phyloP scores from a whole-genome alignment of 805 yeast species.

The Candida jianshihensis region DNA sequence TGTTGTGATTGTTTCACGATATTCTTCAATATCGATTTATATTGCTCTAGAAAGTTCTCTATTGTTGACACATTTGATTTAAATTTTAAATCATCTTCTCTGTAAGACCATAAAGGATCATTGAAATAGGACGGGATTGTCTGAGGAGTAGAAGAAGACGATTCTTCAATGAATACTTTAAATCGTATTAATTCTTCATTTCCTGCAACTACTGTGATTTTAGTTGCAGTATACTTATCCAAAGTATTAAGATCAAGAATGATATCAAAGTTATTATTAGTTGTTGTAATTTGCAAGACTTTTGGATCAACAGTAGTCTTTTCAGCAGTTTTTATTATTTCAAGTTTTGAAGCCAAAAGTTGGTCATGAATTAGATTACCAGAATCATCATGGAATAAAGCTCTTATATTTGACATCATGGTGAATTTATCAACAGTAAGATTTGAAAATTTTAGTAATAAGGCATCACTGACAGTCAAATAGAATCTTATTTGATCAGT shows the following conservation, averaged over 20 bases:
- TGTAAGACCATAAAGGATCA: conserved; percentile 6
- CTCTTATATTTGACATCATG: not conserved
- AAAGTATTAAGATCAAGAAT: conserved; percentile 1
- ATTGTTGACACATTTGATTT: conserved; percentile 4
- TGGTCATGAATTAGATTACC: not conserved
- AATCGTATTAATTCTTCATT: conserved; percentile 2
- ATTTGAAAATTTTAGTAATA: not conserved
- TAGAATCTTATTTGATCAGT: conserved; percentile 1
- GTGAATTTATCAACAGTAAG: not conserved
- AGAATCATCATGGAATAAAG: not conserved
- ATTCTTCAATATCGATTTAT: conserved; percentile 8
- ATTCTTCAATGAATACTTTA: conserved; percentile 1
- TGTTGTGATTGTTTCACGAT: conserved; percentile 14
- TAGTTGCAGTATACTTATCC: not conserved
- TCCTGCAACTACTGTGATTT: not conserved
- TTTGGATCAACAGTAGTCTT: not conserved
- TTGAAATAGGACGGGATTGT: not conserved
- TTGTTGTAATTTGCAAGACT: not conserved
- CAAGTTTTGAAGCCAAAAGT: not conserved
- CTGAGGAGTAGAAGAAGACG: not conserved
- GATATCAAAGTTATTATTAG: not conserved
- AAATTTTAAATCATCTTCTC: conserved; percentile 9
- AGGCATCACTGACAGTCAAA: not conserved
- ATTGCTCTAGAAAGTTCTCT: conserved; percentile 5
- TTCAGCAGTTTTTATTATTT: not conserved